phyloP scores from a whole-genome alignment of 2,329 filamentous ascomycete species.

The Microsporum ferrugineum region DNA sequence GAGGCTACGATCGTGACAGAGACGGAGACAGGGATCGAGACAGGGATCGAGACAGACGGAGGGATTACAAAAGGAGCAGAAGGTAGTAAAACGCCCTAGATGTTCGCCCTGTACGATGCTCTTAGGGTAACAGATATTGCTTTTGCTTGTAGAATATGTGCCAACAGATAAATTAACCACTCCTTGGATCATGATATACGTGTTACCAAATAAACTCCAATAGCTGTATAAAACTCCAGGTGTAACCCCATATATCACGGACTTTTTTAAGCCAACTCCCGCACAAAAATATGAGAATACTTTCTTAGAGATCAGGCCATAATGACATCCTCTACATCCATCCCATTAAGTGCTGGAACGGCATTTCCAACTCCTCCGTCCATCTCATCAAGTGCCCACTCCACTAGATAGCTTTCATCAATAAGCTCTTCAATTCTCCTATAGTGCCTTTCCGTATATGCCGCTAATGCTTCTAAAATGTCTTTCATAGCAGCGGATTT shows the following conservation, averaged over 20 bases:
- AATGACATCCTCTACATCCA: conserved; percentile 29
- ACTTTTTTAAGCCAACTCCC: neutral
- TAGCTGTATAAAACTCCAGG: neutral
- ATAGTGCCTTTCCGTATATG: conserved; percentile 90
- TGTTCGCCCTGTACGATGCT: neutral
- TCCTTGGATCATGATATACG: conserved; percentile 3
- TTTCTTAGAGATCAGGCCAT: conserved; percentile 23
- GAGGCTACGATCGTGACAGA: conserved; percentile 11
- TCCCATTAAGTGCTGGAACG: conserved; percentile 12
- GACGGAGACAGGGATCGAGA: conserved; percentile 20
- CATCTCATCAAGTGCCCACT: conserved; percentile 91
- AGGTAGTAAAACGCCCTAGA: conserved; percentile 9
- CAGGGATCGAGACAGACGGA: conserved; percentile 13
- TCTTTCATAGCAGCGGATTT: conserved; percentile 53
- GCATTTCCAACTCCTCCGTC: conserved; percentile 49
- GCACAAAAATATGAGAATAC: neutral
- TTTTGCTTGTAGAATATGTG: conserved; percentile 14
- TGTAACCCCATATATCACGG: neutral
- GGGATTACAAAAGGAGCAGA: conserved; percentile 1
- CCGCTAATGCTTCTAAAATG: conserved; percentile 72
- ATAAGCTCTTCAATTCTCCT: conserved; percentile 77
- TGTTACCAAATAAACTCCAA: neutral
- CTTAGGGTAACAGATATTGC: neutral
- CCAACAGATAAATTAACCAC: conserved; percentile 10
- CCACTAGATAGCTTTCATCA: conserved; percentile 87